Conservation (phyloP, 306 rosid species). For the Sechiopsis laciniata region DNA sequence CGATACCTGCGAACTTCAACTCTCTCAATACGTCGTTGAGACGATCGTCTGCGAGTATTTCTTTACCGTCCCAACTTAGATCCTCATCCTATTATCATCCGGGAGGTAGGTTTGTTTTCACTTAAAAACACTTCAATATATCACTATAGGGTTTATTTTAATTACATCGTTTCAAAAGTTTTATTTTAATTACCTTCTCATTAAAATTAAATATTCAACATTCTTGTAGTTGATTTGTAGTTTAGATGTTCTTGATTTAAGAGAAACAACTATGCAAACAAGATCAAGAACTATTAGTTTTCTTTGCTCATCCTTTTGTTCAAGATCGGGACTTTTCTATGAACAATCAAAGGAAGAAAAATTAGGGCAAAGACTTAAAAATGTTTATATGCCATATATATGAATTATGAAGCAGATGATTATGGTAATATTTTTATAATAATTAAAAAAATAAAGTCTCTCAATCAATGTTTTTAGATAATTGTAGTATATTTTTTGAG, state of each 20-base stretch:
- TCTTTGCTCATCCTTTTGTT: no score
- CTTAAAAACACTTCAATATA: not conserved
- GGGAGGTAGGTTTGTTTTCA: not conserved
- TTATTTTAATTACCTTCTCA: not conserved
- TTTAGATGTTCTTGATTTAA: not conserved
- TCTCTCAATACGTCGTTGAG: slow-evolving; percentile 17
- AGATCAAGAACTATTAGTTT: no score
- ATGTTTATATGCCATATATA: no score
- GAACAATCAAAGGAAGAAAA: no score
- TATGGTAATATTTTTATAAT: no score
- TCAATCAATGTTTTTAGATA: no score
- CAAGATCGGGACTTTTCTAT: no score
- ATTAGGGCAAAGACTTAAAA: no score
- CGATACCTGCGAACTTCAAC: slow-evolving; percentile 13
- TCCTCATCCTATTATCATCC: slow-evolving; percentile 19
- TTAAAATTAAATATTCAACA: not conserved
- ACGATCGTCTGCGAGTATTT: slow-evolving; percentile 12
- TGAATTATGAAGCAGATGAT: no score
- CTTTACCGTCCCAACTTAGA: slow-evolving; percentile 18
- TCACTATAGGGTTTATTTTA: not conserved
- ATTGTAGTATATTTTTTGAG: no score
- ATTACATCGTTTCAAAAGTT: not conserved
- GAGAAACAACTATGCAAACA: no score
- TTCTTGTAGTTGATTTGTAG: not conserved
- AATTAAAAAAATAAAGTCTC: no score